phyloP scores from a whole-genome alignment of 306 rosid species.

The Morella rubra region DNA sequence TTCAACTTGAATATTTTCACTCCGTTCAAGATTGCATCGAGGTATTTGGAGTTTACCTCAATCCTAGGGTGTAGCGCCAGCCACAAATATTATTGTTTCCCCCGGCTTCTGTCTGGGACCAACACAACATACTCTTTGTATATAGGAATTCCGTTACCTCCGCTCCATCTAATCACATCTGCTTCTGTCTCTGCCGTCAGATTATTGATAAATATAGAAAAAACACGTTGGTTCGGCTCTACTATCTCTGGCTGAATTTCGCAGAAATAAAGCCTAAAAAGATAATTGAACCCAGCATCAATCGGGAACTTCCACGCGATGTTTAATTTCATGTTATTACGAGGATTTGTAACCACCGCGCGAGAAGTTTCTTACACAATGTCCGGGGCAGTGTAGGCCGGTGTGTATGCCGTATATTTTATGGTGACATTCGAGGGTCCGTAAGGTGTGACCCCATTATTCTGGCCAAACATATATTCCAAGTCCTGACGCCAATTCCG shows the following conservation, averaged over 20 bases:
- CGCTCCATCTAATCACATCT: background rate
- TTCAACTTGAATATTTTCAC: constrained; percentile 28
- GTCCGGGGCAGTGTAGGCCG: constrained; percentile 15
- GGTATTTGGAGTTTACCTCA: fast-evolving
- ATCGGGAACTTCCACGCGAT: constrained; percentile 24
- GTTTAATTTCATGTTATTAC: background rate
- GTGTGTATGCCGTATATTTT: background rate
- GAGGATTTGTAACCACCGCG: background rate
- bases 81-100: background rate
- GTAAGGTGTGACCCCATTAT: fast-evolving
- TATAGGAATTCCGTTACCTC: background rate
- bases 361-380: background rate
- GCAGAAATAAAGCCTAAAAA: constrained; percentile 31
- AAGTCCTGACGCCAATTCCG: constrained; percentile 20
- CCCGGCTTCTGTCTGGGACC: background rate
- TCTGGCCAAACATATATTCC: background rate
- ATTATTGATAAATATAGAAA: background rate
- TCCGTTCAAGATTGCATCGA: constrained; percentile 15
- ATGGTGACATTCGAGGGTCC: background rate
- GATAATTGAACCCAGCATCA: constrained; percentile 7
- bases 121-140: constrained; percentile 2
- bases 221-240: background rate
- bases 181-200: background rate
- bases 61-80: background rate
- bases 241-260: background rate